These are phyloP conservation scores for Lentinula raphanica DNA, from an alignment of 768 basidiomycete species.

Conservation along the genomic window DNA sequence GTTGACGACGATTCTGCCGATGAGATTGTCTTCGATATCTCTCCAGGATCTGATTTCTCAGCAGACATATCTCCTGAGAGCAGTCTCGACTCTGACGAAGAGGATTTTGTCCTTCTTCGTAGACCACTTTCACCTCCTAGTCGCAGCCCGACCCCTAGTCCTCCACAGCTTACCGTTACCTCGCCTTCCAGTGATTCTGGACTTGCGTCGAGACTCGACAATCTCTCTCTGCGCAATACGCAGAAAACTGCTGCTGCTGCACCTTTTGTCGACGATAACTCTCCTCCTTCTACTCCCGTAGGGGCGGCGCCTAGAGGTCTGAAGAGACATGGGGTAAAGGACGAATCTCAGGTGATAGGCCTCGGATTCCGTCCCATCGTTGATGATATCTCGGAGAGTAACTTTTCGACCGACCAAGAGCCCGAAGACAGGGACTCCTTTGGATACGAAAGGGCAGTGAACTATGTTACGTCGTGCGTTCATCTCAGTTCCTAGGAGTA, in stretches of 20 bases:
- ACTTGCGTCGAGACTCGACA: constrained; percentile 9
- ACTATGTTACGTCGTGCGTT: constrained; percentile 59
- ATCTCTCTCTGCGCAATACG: constrained; percentile 10
- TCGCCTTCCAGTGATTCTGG: constrained; percentile 2
- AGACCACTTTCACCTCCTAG: constrained; percentile 20
- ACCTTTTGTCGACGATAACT: neutral
- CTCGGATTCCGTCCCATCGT: constrained; percentile 40
- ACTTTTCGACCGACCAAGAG: constrained; percentile 31
- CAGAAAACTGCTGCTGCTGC: neutral
- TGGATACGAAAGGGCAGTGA: constrained; percentile 53
- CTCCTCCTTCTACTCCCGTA: neutral
- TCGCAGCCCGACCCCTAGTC: neutral
- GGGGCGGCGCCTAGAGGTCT: neutral
- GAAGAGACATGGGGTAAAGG: neutral
- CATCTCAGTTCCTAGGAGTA: neutral
- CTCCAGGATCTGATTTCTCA: constrained; percentile 27
- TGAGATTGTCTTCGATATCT: constrained; percentile 49
- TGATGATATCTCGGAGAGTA: constrained; percentile 43
- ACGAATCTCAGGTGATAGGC: constrained; percentile 9
- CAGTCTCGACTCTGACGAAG: constrained; percentile 30
- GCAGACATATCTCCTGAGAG: constrained; percentile 20
- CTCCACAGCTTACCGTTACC: neutral
- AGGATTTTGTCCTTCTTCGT: constrained; percentile 48
- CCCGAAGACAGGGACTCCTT: constrained; percentile 21
- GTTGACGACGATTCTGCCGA: constrained; percentile 41